These are phyloP conservation scores for Syncephalastrum racemosum DNA, from an alignment of 371 early-diverging fungal species.

Conservation along the genomic window DNA sequence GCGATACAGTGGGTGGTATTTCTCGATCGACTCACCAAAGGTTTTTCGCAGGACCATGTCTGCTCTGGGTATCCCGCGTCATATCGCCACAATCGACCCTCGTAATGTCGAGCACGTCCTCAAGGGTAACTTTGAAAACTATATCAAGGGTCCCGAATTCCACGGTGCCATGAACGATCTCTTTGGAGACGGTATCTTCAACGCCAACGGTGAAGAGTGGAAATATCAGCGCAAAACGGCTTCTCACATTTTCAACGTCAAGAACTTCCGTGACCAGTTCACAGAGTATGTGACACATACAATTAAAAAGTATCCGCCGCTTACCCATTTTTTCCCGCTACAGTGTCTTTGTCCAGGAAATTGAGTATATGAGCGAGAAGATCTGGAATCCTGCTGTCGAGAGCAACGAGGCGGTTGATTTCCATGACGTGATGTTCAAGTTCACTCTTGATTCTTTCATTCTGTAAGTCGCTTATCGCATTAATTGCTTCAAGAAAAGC, in stretches of 20 bases:
- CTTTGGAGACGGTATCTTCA: constrained; percentile 77
- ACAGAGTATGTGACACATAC: constrained; percentile 28
- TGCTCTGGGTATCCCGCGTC: constrained; percentile 29
- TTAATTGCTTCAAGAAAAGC: background rate
- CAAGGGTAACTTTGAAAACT: constrained; percentile 59
- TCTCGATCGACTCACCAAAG: background rate
- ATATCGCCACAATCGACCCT: constrained; percentile 42
- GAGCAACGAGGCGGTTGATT: constrained; percentile 27
- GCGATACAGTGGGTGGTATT: background rate
- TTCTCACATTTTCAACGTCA: constrained; percentile 68
- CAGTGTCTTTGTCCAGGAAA: constrained; percentile 50
- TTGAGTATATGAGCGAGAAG: constrained; percentile 20
- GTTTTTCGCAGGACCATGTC: constrained; percentile 21
- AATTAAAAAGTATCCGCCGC: background rate
- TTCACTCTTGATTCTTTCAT: constrained; percentile 57
- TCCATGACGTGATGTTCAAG: constrained; percentile 42
- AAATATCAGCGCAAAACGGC: constrained; percentile 68
- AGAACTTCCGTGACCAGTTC: constrained; percentile 70
- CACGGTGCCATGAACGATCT: constrained; percentile 37
- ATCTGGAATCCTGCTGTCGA: constrained; percentile 35
- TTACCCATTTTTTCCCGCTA: background rate
- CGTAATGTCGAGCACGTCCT: constrained; percentile 40
- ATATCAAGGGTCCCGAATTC: constrained; percentile 51
- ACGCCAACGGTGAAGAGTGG: constrained; percentile 68
- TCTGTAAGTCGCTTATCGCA: constrained; percentile 22